These are phyloP conservation scores for Puccinia hordei DNA, from an alignment of 1,284 basidiomycete species.

Conservation along the genomic window DNA sequence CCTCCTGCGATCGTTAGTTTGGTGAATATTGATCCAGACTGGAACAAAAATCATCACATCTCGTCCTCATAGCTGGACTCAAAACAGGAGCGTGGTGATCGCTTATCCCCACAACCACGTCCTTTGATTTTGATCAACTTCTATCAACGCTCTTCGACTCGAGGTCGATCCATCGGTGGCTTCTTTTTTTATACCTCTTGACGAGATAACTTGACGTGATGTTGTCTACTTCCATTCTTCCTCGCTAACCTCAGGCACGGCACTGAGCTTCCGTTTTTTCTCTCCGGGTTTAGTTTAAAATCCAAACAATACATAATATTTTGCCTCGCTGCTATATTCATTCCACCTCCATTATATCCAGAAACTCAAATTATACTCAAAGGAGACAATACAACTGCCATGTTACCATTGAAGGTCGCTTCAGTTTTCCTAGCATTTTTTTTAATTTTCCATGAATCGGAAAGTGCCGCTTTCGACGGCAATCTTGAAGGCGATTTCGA, in stretches of 20 bases:
- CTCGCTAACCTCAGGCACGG: neutral
- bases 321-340: no score
- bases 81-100: neutral
- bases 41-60: neutral
- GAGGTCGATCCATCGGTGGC: neutral
- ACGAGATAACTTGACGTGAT: neutral
- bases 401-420: neutral
- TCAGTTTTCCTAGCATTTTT: neutral
- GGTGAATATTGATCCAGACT: neutral
- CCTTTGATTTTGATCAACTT: neutral
- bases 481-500: neutral
- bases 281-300: neutral
- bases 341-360: no score
- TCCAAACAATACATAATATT: neutral
- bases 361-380: neutral
- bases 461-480: neutral
- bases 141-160: neutral
- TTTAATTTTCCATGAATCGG: neutral
- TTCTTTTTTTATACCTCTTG: neutral
- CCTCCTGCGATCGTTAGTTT: neutral
- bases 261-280: neutral
- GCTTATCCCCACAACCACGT: neutral
- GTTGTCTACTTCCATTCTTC: neutral
- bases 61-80: neutral
- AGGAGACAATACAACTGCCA: neutral